Evolutionary conservation across 345 rosid genomes (phyloP).

Genomic region (Eucalyptus camaldulensis): DNA sequence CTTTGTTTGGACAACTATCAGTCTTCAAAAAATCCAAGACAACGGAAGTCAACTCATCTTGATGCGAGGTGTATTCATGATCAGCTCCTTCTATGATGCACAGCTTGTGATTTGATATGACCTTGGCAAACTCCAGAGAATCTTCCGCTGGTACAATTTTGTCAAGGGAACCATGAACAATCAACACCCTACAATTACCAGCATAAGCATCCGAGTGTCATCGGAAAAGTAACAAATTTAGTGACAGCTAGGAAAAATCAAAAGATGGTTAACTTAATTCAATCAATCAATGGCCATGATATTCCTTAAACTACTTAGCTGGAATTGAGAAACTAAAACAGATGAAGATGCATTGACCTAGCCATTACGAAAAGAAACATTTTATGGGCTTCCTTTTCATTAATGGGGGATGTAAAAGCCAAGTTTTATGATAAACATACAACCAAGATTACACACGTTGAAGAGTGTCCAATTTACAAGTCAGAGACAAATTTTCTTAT

Average conservation of each 20-base stretch:
- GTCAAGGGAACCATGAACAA: slow-evolving; percentile 69
- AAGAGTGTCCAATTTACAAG: neutral
- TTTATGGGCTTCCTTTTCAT: neutral
- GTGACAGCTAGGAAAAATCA: neutral
- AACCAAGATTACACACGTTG: neutral
- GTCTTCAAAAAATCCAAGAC: slow-evolving; percentile 34
- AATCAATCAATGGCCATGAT: neutral
- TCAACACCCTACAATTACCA: slow-evolving; percentile 48
- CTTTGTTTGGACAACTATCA: neutral
- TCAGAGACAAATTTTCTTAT: neutral
- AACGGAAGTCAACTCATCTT: slow-evolving; percentile 35
- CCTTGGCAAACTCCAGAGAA: slow-evolving; percentile 52
- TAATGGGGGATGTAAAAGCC: neutral
- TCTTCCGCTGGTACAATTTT: slow-evolving; percentile 49
- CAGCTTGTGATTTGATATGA: slow-evolving; percentile 51
- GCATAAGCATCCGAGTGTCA: neutral
- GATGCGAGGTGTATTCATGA: slow-evolving; percentile 76
- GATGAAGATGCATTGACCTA: neutral
- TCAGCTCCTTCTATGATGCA: slow-evolving; percentile 67
- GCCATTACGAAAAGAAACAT: neutral
- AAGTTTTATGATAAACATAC: neutral
- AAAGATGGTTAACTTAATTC: neutral
- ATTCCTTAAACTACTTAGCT: neutral
- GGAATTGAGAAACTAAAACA: neutral
- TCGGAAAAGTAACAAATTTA: neutral